Evolutionary conservation across 2,329 filamentous ascomycete genomes (phyloP).

Genomic region (Clarireedia sp.): DNA sequence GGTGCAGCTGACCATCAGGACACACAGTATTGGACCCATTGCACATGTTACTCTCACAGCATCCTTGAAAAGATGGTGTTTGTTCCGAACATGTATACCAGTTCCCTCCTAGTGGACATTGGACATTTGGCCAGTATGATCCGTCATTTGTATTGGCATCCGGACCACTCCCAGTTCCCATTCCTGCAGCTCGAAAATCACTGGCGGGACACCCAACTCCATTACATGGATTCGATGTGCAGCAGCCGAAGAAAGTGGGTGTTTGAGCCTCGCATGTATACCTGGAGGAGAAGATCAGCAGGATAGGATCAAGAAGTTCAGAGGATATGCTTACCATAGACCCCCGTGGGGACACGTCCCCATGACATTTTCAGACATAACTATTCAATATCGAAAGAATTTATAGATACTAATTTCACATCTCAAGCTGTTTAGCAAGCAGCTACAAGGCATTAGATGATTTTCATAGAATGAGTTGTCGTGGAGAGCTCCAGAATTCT

Average conservation of each 20-base stretch:
- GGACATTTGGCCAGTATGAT: slow-evolving; percentile 4
- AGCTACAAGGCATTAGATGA: too few relatives aligned
- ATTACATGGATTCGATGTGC: slow-evolving; percentile 15
- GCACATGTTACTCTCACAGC: slow-evolving; percentile 6
- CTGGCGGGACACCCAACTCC: slow-evolving; percentile 11
- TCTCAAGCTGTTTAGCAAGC: too few relatives aligned
- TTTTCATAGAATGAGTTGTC: too few relatives aligned
- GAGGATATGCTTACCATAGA: neutral
- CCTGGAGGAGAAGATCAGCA: neutral
- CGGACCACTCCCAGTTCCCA: slow-evolving; percentile 9
- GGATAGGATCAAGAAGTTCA: too few relatives aligned
- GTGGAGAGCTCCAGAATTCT: too few relatives aligned
- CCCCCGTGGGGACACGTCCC: neutral
- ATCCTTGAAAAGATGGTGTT: slow-evolving; percentile 14
- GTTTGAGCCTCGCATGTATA: slow-evolving; percentile 13
- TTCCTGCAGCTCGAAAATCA: slow-evolving; percentile 13
- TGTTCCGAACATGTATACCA: slow-evolving; percentile 10
- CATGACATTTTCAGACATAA: neutral
- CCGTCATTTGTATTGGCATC: neutral
- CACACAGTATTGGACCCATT: slow-evolving; percentile 2
- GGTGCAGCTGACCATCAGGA: neutral
- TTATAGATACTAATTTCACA: too few relatives aligned
- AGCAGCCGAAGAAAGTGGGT: slow-evolving; percentile 18
- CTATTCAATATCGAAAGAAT: too few relatives aligned
- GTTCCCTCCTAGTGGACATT: slow-evolving; percentile 9